Evolutionary conservation across 1,139 yeast genomes (phyloP).

Genomic region (Geotrichum histeridarum): DNA sequence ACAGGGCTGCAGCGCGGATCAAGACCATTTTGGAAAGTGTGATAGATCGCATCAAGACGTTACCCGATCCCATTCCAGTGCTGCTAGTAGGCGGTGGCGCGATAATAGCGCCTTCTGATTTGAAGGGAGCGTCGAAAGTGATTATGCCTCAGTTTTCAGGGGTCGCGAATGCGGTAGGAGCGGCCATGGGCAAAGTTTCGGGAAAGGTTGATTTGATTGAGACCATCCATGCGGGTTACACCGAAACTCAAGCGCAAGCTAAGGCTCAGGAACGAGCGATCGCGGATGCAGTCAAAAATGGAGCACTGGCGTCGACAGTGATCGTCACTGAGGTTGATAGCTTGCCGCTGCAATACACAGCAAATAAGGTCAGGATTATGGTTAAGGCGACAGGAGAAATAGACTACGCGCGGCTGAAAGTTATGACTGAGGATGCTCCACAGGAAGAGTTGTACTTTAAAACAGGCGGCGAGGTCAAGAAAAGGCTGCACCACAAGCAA

Average conservation of each 20-base stretch:
- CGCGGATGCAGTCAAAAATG: slow-evolving; percentile 20
- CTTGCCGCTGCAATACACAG: slow-evolving; percentile 23
- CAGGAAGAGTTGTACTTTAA: not conserved
- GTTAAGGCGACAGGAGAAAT: slow-evolving; percentile 43
- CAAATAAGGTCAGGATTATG: slow-evolving; percentile 27
- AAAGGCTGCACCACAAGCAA: not conserved
- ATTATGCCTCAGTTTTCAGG: slow-evolving; percentile 40
- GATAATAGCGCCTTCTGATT: slow-evolving; percentile 38
- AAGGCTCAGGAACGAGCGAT: slow-evolving; percentile 32
- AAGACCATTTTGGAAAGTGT: slow-evolving; percentile 36
- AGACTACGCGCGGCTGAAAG: slow-evolving; percentile 32
- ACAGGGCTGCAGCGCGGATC: slow-evolving; percentile 28
- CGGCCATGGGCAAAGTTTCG: slow-evolving; percentile 44
- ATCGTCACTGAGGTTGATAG: slow-evolving; percentile 22
- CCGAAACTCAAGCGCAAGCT: slow-evolving; percentile 27
- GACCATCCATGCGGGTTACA: slow-evolving; percentile 9
- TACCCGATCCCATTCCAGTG: slow-evolving; percentile 43
- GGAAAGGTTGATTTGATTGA: slow-evolving; percentile 29
- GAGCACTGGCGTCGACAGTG: slow-evolving; percentile 21
- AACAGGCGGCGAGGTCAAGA: not conserved
- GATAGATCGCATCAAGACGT: slow-evolving; percentile 43
- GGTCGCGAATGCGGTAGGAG: slow-evolving; percentile 47
- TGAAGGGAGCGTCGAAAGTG: slow-evolving; percentile 42
- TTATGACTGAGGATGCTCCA: not conserved
- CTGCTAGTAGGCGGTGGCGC: slow-evolving; percentile 47